Conservation (phyloP, 192 early-diverging fungal genomes). For the Diversispora eburnea region DNA sequence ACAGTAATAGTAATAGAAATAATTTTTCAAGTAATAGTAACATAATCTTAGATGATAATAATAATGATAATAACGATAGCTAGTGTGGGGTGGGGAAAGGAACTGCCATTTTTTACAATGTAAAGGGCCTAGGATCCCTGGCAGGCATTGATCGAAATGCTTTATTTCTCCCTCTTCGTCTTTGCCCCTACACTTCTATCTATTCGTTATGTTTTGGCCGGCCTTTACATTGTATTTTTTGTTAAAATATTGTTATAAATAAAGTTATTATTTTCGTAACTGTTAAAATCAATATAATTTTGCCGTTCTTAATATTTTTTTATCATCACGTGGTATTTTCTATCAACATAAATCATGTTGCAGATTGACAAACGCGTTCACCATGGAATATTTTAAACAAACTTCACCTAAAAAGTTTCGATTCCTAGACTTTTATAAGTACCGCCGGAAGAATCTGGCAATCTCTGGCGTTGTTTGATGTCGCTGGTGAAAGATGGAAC, state of each 20-base stretch:
- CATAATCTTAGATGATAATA: too few species aligned
- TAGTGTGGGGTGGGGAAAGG: too few species aligned
- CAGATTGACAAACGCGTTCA: neutral
- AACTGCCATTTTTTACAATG: too few species aligned
- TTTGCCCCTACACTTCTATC: neutral
- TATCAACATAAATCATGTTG: neutral
- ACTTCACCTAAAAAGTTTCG: slow-evolving; percentile 11
- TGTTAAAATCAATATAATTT: too few species aligned
- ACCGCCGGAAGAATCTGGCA: slow-evolving; percentile 12
- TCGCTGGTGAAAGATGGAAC: neutral
- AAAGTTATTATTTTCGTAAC: too few species aligned
- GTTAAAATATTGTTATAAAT: too few species aligned
- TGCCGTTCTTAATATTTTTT: too few species aligned
- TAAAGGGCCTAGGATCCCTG: too few species aligned
- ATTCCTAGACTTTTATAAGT: slow-evolving; percentile 19
- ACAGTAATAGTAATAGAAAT: neutral
- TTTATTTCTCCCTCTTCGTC: neutral
- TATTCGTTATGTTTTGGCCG: too few species aligned
- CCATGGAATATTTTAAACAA: slow-evolving; percentile 21
- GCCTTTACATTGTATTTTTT: neutral
- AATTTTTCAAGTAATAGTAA: too few species aligned
- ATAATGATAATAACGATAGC: too few species aligned
- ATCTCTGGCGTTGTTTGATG: neutral
- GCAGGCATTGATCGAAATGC: too few species aligned
- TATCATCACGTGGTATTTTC: neutral